Base-by-base conservation (phyloP, 1,139 yeast species). In the Blastobotrys buckinghamii region DNA sequence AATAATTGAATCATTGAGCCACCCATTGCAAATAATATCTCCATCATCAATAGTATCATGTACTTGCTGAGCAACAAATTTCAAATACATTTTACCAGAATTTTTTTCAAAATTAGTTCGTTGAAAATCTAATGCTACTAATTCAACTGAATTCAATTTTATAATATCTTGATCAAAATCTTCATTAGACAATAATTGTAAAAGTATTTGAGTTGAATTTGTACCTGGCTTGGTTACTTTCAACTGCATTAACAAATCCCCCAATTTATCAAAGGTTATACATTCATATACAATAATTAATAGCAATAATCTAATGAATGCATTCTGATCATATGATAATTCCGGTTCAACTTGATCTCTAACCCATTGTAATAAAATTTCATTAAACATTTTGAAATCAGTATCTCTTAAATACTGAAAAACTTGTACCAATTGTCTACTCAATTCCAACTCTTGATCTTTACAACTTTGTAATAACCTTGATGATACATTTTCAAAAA, bases 211-310 rank as follows among this genome's bases (percentile, higher is more conserved):
- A 2, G 30, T 42, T 13, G 17, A 33, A 5, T 57, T 44, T 1
- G 58, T 57, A 2, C 58, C 53, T 15, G 53, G 42, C 30, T 52
- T 48, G 12, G 54, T 56, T 16, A 53, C 56, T 37, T 51, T 52
- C 16, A 55, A 51, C 43, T 59, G 61, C 56, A 60, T 47, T 56
- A 71, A 54, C 50, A 61, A 50, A 29, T 68, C 70, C 6, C 68
- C 64, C 2, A 71, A 54, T 5, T 64, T 57, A 22, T 66, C 62
- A 8, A 74, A 47, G 1, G 62, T 54, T 1, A 71, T 52, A 39
- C 74, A 62, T 20, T 68, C 72, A 48, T 71, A 67, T n/a, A 67
- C 52, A 1, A 74, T 55, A 39, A 73, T 51, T 30, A 64, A 56
- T 8, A 66, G 51, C 12, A 67, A 57, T 7, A 66, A 58, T 39